phyloP scores from a whole-genome alignment of 2,329 filamentous ascomycete species.

The Alternaria viburni region DNA sequence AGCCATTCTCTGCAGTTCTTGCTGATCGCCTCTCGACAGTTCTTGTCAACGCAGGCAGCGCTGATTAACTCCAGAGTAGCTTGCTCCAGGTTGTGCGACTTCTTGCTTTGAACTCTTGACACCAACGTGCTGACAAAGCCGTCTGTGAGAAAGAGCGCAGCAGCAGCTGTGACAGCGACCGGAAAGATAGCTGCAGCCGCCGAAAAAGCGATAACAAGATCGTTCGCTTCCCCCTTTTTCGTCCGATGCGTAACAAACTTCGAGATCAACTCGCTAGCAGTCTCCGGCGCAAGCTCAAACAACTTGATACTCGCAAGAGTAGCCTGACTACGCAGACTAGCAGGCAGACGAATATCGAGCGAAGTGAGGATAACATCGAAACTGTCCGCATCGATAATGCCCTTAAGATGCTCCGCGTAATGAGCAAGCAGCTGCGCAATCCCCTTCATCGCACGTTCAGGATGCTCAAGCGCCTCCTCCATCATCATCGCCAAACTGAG shows the following conservation, averaged over 20 bases:
- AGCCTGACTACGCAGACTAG: conserved; percentile 78
- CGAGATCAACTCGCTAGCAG: conserved; percentile 72
- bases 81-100: conserved; percentile 84
- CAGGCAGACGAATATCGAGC: conserved; percentile 80
- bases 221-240: conserved; percentile 78
- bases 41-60: conserved; percentile 83
- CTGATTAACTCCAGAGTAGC: conserved; percentile 89
- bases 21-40: conserved; percentile 81
- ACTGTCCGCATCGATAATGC: conserved; percentile 73
- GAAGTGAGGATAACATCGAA: conserved; percentile 86
- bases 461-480: conserved; percentile 81
- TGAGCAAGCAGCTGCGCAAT: conserved; percentile 65
- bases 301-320: conserved; percentile 83
- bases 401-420: conserved; percentile 60
- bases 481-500: conserved; percentile 87
- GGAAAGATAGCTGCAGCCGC: conserved; percentile 90
- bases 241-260: conserved; percentile 77
- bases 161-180: conserved; percentile 75
- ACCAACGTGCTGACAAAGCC: conserved; percentile 82
- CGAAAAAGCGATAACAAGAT: conserved; percentile 90
- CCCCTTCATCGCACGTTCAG: conserved; percentile 66
- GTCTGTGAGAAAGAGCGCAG: conserved; percentile 83
- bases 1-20: conserved; percentile 89
- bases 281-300: conserved; percentile 75
- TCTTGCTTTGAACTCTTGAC: conserved; percentile 78